Conservation (phyloP, 306 rosid species). For the Comarum palustre region DNA sequence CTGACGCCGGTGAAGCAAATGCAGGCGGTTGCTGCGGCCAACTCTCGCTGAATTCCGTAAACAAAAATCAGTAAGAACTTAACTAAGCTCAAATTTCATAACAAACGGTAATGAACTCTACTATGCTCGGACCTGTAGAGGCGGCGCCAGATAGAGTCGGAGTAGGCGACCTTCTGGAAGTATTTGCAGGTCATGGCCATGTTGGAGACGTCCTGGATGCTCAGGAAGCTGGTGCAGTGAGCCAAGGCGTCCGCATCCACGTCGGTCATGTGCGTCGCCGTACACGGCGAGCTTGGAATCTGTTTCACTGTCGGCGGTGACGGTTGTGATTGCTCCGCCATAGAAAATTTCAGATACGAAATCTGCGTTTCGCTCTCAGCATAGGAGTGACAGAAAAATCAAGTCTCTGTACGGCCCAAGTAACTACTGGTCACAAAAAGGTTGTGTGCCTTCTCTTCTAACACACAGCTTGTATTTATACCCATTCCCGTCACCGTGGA, state of each 20-base stretch:
- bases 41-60: conserved; percentile 33
- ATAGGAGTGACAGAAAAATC: not conserved
- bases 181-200: conserved; percentile 61
- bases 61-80: not conserved
- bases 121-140: conserved; percentile 44
- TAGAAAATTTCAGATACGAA: not conserved
- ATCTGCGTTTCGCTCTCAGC: not conserved
- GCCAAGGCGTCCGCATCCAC: conserved; percentile 55
- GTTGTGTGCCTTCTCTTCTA: not conserved
- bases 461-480: not conserved
- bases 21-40: conserved; percentile 42
- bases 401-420: not conserved
- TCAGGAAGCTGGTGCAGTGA: conserved; percentile 49
- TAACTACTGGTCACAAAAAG: not conserved
- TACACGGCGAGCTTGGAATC: conserved; percentile 4
- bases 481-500: not conserved
- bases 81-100: not conserved
- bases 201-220: conserved; percentile 57
- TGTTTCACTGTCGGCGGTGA: conserved; percentile 1
- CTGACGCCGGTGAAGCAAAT: conserved; percentile 22
- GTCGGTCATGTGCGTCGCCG: conserved; percentile 39
- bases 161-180: conserved; percentile 57
- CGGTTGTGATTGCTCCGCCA: conserved; percentile 23
- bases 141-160: conserved; percentile 69
- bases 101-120: too few relatives aligned